Base-by-base conservation (phyloP, 305 asterid species). In the Rubia peregrina region DNA sequence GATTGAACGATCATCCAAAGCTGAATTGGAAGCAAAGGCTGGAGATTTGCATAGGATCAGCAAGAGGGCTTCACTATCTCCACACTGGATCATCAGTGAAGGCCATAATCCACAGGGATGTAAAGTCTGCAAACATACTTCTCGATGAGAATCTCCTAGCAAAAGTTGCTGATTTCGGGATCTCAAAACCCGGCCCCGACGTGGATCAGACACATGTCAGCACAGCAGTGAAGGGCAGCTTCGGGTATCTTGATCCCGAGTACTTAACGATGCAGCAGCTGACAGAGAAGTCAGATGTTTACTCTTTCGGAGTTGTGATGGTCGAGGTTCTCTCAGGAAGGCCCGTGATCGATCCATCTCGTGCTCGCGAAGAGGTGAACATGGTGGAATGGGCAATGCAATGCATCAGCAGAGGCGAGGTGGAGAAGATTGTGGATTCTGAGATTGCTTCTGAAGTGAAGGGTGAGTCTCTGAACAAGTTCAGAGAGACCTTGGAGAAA, bases 11-110 rank as follows among this genome's bases (percentile, higher is more conserved):
- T 36, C 71, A 55, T 40, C 81, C 85, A 0, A 74, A 76, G 61
- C 62, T 81, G 71, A 74, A 38, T 33, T 82, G 86, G 86, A 71
- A 65, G 66, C 74, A 77, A 16, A 69, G 82, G 82, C 80, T 82
- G 7, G 80, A 82, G 73, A 82, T 82, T 68, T 82, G 82, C 84
- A 75, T 82, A 42, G 86, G 82, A 55, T 77, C 86, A 30, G 86
- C 86, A 6, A 77, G 77, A 65, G 83, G 86, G 19, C 83, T 82
- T 79, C 83, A 82, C 73, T 82, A 82, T 69, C 83, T 79, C n/a
- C 86, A 82, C 38, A 82, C 86, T 0, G 83, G 86, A 62, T 74
- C 83, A 10, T 74, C 83, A 13, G 74, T 53, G 0, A 77, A 75
- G 61, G 76, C 82, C 14, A 82, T 82, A 19, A 82, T 82, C 12